A percentile compares a stretch with the other conserved stretches of the same genome.
These are phyloP conservation scores for Lasiodiplodia citricola DNA, from an alignment of 2,329 filamentous ascomycete genomes.

Conservation along the genomic window DNA sequence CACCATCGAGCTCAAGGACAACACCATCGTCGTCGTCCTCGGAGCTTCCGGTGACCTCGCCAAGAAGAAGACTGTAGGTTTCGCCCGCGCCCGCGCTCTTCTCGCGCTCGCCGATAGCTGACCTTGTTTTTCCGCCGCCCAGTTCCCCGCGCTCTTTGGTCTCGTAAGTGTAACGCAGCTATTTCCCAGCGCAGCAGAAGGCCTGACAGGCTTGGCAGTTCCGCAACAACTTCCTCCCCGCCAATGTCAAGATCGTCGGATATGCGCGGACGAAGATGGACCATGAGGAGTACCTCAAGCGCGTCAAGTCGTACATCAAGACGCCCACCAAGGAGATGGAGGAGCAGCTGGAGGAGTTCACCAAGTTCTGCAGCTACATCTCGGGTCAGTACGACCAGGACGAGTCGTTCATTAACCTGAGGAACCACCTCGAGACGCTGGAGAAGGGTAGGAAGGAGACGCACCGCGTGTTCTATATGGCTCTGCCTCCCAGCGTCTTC, in stretches of 20 bases:
- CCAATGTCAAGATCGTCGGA: conserved; percentile 95
- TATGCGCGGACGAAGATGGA: conserved; percentile 99
- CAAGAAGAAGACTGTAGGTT: conserved; percentile 96
- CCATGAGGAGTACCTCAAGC: conserved; percentile 89
- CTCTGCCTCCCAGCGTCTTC: conserved; percentile 95
- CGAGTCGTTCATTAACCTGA: conserved; percentile 85
- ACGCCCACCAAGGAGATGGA: conserved; percentile 97
- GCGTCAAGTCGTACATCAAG: conserved; percentile 98
- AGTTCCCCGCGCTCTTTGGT: conserved; percentile 97
- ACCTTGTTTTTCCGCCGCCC: conserved; percentile 33
- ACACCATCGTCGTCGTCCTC: conserved; percentile 95
- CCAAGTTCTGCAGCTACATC: conserved; percentile 85
- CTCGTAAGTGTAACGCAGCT: conserved; percentile 69
- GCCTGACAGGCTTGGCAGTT: conserved; percentile 64
- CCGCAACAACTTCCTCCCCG: conserved; percentile 97
- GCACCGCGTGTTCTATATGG: conserved; percentile 99
- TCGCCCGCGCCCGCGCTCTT: background rate
- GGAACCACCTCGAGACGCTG: conserved; percentile 82
- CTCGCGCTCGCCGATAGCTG: conserved; percentile 26
- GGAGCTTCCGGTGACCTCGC: conserved; percentile 96
- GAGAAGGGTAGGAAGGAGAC: conserved; percentile 83
- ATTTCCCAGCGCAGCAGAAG: conserved; percentile 18
- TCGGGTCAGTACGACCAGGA: conserved; percentile 98
- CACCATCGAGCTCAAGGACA: conserved; percentile 94
- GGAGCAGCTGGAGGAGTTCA: conserved; percentile 91